These are phyloP conservation scores for Monascus ruber DNA, from an alignment of 2,329 filamentous ascomycete species.

Conservation along the genomic window DNA sequence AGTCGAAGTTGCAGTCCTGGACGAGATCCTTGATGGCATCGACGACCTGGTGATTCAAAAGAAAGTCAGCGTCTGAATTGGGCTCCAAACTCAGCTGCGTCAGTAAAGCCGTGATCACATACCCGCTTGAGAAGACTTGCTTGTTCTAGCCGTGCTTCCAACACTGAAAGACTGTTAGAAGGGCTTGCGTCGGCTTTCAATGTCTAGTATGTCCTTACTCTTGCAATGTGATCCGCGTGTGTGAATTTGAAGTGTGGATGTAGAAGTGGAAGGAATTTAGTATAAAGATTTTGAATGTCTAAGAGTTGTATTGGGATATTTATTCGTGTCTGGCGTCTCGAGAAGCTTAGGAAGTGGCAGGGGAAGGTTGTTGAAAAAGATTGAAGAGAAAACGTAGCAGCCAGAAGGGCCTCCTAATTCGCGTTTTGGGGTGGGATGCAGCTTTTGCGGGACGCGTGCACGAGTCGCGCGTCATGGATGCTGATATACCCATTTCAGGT, in stretches of 20 bases:
- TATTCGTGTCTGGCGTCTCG: no score
- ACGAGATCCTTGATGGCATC: constrained; percentile 99
- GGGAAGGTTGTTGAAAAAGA: background rate
- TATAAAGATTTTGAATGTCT: background rate
- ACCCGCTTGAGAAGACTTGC: constrained; percentile 93
- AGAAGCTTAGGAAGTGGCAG: background rate
- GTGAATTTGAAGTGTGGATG: background rate
- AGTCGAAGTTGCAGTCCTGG: constrained; percentile 99
- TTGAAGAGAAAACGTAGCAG: background rate
- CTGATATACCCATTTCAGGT: constrained; percentile 20
- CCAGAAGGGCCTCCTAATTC: constrained; percentile 4
- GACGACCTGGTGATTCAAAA: constrained; percentile 55
- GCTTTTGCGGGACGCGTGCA: constrained; percentile 14
- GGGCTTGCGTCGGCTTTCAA: constrained; percentile 1
- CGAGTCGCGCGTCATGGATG: constrained; percentile 18
- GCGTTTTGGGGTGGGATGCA: constrained; percentile 19
- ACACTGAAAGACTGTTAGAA: constrained; percentile 44
- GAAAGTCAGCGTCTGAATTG: constrained; percentile 2
- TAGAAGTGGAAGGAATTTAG: background rate
- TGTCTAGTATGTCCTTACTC: constrained; percentile 14
- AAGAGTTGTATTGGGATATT: background rate
- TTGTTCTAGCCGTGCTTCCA: constrained; percentile 96
- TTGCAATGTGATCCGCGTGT: constrained; percentile 13
- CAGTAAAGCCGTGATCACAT: constrained; percentile 12
- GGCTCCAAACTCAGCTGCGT: no score